A percentile compares a stretch with the other conserved stretches of the same genome.
phyloP scores from a whole-genome alignment of 202 grass and related monocot species.

The Setaria italica region DNA sequence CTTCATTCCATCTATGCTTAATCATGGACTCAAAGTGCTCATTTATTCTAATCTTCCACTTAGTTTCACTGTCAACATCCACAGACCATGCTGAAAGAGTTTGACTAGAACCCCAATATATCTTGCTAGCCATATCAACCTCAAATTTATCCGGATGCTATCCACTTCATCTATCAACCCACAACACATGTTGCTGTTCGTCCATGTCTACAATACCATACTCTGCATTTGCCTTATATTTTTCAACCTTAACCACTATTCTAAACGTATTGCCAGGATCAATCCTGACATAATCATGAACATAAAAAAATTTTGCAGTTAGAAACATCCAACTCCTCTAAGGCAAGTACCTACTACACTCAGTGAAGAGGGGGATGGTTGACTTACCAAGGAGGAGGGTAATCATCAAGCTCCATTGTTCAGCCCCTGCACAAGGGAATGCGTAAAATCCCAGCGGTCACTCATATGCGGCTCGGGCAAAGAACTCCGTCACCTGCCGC shows the following conservation, averaged over 20 bases:
- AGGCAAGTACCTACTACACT: too few species aligned
- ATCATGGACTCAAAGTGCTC: not conserved
- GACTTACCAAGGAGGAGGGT: too few species aligned
- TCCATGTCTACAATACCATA: not conserved
- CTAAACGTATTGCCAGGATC: not conserved
- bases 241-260: not conserved
- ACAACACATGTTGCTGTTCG: not conserved
- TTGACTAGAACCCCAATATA: not conserved
- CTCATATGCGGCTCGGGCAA: too few species aligned
- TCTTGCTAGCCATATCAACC: rapidly evolving
- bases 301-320: too few species aligned
- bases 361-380: too few species aligned
- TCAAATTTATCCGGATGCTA: not conserved
- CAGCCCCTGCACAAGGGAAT: too few species aligned
- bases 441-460: too few species aligned
- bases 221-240: rapidly evolving
- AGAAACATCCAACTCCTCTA: too few species aligned
- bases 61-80: not conserved
- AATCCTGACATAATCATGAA: not conserved
- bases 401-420: too few species aligned
- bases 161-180: not conserved
- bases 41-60: not conserved
- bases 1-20: rapidly evolving
- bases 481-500: too few species aligned
- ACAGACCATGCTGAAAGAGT: not conserved